phyloP scores from a whole-genome alignment of 1,284 basidiomycete genomes.

The Cryptococcus sp. region DNA sequence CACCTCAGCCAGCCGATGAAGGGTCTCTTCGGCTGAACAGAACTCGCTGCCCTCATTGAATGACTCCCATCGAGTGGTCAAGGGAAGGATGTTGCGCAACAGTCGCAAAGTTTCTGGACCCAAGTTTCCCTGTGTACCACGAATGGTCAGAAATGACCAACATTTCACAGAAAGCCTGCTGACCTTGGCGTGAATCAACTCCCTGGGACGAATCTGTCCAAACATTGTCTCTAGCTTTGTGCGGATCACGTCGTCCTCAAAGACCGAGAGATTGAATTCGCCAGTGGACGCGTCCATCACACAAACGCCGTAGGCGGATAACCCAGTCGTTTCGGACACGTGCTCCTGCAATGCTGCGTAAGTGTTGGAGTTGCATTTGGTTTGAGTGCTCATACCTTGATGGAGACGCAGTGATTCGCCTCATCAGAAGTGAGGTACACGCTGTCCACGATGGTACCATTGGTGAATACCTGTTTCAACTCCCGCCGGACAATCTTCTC shows the following conservation, averaged over 20 bases:
- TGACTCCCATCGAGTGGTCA: constrained; percentile 81
- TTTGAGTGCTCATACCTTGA: constrained; percentile 60
- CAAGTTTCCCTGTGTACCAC: constrained; percentile 66
- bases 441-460: constrained; percentile 92
- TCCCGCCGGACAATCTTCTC: constrained; percentile 82
- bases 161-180: constrained; percentile 6
- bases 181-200: constrained; percentile 89
- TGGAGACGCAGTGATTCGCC: constrained; percentile 89
- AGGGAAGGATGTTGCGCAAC: constrained; percentile 74
- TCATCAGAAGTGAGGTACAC: constrained; percentile 88
- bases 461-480: constrained; percentile 93
- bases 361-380: constrained; percentile 12
- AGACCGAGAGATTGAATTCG: constrained; percentile 87
- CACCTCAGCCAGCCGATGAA: constrained; percentile 68
- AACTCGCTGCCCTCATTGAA: constrained; percentile 77
- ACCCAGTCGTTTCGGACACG: constrained; percentile 26
- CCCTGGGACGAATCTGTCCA: constrained; percentile 89
- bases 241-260: constrained; percentile 88
- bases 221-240: constrained; percentile 93
- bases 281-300: constrained; percentile 96
- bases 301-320: constrained; percentile 76
- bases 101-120: constrained; percentile 77
- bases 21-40: constrained; percentile 69
- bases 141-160: constrained; percentile 32
- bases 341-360: constrained; percentile 39